Conservation (phyloP, 2,329 filamentous ascomycete species). For the Phaeosphaeria sp. region DNA sequence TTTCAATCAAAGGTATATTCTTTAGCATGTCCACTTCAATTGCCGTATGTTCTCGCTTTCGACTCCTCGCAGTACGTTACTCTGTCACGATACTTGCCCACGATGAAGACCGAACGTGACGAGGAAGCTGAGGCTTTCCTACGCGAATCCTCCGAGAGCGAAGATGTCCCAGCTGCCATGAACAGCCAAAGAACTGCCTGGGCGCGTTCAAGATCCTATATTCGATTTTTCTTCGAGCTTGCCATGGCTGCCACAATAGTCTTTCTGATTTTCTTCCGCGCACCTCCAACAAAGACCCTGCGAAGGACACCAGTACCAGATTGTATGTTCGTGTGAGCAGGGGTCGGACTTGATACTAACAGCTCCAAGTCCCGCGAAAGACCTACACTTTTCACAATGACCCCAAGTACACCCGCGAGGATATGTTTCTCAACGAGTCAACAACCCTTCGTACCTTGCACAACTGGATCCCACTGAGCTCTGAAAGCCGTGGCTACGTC, state of each 20-base stretch:
- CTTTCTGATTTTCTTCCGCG: slow-evolving; percentile 17
- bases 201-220: slow-evolving; percentile 6
- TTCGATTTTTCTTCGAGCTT: slow-evolving; percentile 18
- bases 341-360: slow-evolving; percentile 6
- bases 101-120: slow-evolving; percentile 7
- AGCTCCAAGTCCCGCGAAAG: slow-evolving; percentile 21
- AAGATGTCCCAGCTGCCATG: slow-evolving; percentile 1
- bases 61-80: not conserved
- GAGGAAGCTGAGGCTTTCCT: slow-evolving; percentile 22
- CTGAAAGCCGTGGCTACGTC: slow-evolving; percentile 26
- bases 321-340: slow-evolving; percentile 5
- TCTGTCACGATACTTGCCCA: not conserved
- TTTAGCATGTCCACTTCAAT: not conserved
- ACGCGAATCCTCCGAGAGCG: not conserved
- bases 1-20: slow-evolving; percentile 2
- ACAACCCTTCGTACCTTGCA: slow-evolving; percentile 27
- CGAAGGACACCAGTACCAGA: slow-evolving; percentile 26
- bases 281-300: slow-evolving; percentile 7
- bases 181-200: not conserved
- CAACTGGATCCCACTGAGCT: slow-evolving; percentile 30
- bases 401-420: slow-evolving; percentile 21
- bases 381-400: slow-evolving; percentile 29
- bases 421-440: slow-evolving; percentile 32
- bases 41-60: not conserved
- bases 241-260: slow-evolving; percentile 16